Conservation (phyloP, 73 alveolate genomes). For the Stentor roeselii region DNA sequence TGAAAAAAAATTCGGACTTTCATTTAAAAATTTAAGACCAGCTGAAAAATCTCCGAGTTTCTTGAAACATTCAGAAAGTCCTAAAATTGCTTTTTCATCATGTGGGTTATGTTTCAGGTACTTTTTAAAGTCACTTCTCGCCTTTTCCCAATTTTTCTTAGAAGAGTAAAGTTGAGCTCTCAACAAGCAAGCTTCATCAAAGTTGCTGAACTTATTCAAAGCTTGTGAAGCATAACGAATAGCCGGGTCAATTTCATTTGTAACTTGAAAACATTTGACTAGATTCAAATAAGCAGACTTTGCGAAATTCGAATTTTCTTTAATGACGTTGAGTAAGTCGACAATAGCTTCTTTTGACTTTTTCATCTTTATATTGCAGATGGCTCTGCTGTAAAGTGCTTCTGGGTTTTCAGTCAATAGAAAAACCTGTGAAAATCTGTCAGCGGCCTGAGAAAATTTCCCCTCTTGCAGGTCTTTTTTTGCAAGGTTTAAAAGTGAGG, state of each 20-base stretch:
- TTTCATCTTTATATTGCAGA: not conserved
- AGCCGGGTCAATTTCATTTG: not conserved
- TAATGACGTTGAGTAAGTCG: not conserved
- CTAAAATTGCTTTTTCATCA: not conserved
- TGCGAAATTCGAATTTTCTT: not conserved
- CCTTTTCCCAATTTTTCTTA: not conserved
- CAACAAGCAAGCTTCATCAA: not conserved
- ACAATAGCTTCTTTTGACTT: not conserved
- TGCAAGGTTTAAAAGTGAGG: not conserved
- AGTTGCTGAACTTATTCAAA: not conserved
- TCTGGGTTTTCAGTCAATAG: not conserved
- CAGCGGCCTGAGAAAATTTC: not conserved
- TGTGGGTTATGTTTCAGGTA: not conserved
- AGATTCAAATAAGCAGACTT: not conserved
- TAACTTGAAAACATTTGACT: not conserved
- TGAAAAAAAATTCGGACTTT: not conserved
- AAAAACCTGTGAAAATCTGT: not conserved
- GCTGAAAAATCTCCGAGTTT: not conserved
- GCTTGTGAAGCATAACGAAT: not conserved
- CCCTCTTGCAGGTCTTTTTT: not conserved
- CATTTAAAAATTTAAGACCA: not conserved
- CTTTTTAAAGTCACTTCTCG: not conserved
- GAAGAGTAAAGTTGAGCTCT: not conserved
- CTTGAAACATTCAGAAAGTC: not conserved
- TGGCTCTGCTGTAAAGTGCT: conserved; percentile 17